A percentile compares a stretch with the other conserved stretches of the same genome.
Conservation (phyloP, 352 stramenopile genomes). For the Phytophthora lateralis region DNA sequence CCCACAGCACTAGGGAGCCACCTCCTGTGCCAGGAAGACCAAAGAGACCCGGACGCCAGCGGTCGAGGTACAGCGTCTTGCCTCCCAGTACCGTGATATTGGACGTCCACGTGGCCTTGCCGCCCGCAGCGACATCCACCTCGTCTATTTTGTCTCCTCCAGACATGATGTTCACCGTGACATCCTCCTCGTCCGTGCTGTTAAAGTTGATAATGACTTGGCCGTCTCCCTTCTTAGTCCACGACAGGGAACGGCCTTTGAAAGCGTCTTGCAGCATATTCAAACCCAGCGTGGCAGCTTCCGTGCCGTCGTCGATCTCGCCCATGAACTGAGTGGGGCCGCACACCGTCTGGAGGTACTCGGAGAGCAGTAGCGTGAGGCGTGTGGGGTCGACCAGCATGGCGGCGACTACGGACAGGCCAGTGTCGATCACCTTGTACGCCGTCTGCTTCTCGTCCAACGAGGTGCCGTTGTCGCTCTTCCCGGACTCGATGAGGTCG, state of each 20-base stretch:
- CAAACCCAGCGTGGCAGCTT: constrained; percentile 44
- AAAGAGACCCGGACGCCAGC: constrained; percentile 31
- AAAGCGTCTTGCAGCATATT: constrained; percentile 32
- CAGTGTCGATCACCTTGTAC: constrained; percentile 29
- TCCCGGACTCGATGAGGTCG: constrained; percentile 32
- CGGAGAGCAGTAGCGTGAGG: constrained; percentile 44
- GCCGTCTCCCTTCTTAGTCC: constrained; percentile 29
- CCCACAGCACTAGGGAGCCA: constrained; percentile 63
- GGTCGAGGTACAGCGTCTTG: constrained; percentile 35
- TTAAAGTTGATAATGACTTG: constrained; percentile 31
- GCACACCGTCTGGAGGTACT: constrained; percentile 71
- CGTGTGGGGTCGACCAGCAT: constrained; percentile 47
- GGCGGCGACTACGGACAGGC: constrained; percentile 25
- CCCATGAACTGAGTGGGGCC: constrained; percentile 45
- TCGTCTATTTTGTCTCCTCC: constrained; percentile 30
- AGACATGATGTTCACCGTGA: constrained; percentile 37
- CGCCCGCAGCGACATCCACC: constrained; percentile 23
- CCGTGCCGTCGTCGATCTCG: constrained; percentile 58
- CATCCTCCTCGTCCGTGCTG: constrained; percentile 30
- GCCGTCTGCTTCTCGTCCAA: constrained; percentile 20
- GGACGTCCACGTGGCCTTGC: constrained; percentile 25
- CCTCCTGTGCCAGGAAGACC: constrained; percentile 30
- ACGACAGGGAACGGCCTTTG: constrained; percentile 24
- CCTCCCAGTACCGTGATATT: constrained; percentile 30
- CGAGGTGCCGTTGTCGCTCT: constrained; percentile 33